Conservation (phyloP, 169 alveolate genomes). For the Cryptosporidium ryanae region DNA sequence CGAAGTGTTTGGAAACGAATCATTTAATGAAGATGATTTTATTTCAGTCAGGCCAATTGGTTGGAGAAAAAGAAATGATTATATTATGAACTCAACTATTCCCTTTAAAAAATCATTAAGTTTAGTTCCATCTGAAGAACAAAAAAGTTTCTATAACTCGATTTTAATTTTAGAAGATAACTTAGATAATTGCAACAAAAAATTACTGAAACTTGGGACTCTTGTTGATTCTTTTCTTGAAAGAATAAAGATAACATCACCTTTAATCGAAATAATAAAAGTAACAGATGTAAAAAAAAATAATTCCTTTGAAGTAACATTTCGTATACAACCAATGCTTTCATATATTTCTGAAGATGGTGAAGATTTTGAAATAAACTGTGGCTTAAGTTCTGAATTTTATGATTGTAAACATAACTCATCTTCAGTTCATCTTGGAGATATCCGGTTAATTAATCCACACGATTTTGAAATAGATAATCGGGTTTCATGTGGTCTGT, state of each 20-base stretch:
- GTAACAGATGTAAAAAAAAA: slow-evolving; percentile 26
- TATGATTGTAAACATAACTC: slow-evolving; percentile 5
- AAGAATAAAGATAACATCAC: slow-evolving; percentile 1
- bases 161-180: slow-evolving; percentile 22
- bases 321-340: slow-evolving; percentile 55
- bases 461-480: slow-evolving; percentile 19
- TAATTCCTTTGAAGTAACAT: slow-evolving; percentile 44
- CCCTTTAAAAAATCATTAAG: not conserved
- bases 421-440: slow-evolving; percentile 36
- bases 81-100: slow-evolving; percentile 8
- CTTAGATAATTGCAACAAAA: slow-evolving; percentile 15
- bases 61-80: slow-evolving; percentile 50
- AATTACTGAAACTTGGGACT: slow-evolving; percentile 5
- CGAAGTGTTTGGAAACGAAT: not conserved
- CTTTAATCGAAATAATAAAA: slow-evolving; percentile 50
- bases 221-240: slow-evolving; percentile 23
- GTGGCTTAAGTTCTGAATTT: not conserved
- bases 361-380: slow-evolving; percentile 24
- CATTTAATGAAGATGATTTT: not conserved
- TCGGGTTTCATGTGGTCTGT: slow-evolving; percentile 57
- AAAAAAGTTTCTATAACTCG: slow-evolving; percentile 39
- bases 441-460: slow-evolving; percentile 57
- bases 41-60: slow-evolving; percentile 57
- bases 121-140: not conserved
- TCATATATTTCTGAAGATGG: slow-evolving; percentile 68